These are phyloP conservation scores for Schwanniomyces occidentalis DNA, from an alignment of 805 yeast species.

Conservation along the genomic window DNA sequence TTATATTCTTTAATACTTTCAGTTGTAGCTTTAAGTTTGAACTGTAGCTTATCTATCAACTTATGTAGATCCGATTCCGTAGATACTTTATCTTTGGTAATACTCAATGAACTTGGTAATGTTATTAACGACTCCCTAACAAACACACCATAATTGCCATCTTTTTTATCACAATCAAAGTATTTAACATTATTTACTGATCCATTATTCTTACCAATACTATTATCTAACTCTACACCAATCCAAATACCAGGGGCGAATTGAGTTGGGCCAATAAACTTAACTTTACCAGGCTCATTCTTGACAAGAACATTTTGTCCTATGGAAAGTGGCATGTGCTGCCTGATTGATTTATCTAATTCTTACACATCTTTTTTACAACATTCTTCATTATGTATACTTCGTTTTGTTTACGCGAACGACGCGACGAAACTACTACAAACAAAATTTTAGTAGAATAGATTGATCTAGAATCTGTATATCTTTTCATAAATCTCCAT, in stretches of 20 bases:
- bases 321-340: conserved; percentile 4
- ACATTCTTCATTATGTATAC: too few species aligned
- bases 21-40: conserved; percentile 39
- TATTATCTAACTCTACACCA: conserved; percentile 45
- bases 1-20: conserved; percentile 23
- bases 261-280: conserved; percentile 52
- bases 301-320: conserved; percentile 37
- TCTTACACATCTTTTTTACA: too few species aligned
- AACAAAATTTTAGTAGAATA: too few species aligned
- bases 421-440: too few species aligned
- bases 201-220: conserved; percentile 52
- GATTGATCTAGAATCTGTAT: too few species aligned
- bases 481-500: too few species aligned
- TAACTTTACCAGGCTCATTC: conserved; percentile 46
- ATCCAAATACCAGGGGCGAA: conserved; percentile 62
- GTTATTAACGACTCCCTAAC: conserved; percentile 39
- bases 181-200: conserved; percentile 44
- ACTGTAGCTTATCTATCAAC: conserved; percentile 42
- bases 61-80: conserved; percentile 2
- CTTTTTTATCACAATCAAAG: conserved; percentile 34
- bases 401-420: too few species aligned
- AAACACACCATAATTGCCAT: conserved; percentile 47
- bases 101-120: conserved; percentile 1
- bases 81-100: too few species aligned
- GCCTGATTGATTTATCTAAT: too few species aligned